phyloP scores from a whole-genome alignment of 371 early-diverging fungal genomes.

The Zychaea mexicana region DNA sequence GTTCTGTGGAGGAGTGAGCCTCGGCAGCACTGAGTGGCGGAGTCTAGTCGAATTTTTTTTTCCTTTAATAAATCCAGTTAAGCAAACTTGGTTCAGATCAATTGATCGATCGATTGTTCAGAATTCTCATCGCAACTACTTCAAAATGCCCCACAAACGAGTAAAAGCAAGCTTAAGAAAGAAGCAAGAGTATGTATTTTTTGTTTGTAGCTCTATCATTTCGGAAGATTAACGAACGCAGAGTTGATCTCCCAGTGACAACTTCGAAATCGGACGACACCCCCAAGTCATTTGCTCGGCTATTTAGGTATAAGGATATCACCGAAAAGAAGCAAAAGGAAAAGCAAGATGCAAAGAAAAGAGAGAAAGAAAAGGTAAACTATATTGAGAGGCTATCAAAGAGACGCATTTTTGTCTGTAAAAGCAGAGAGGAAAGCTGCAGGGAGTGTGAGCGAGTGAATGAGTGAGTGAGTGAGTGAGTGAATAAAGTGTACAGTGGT shows the following conservation, averaged over 20 bases:
- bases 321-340: conserved; percentile 34
- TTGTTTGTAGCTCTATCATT: not conserved
- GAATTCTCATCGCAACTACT: not conserved
- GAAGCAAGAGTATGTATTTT: conserved; percentile 18
- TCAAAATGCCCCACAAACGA: conserved; percentile 45
- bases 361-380: conserved; percentile 15
- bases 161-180: conserved; percentile 43
- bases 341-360: conserved; percentile 31
- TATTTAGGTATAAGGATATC: conserved; percentile 40
- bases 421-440: too few relatives aligned
- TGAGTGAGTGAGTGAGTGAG: not conserved
- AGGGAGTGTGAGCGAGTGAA: too few relatives aligned
- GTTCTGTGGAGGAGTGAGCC: too few relatives aligned
- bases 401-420: too few relatives aligned
- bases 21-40: too few relatives aligned
- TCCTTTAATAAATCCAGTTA: too few relatives aligned
- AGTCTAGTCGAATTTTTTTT: too few relatives aligned
- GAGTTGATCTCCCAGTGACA: conserved; percentile 21
- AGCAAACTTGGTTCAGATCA: too few relatives aligned
- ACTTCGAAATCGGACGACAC: conserved; percentile 25
- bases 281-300: conserved; percentile 43
- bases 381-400: not conserved
- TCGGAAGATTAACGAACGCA: conserved; percentile 9
- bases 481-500: not conserved
- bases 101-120: too few relatives aligned